These are phyloP conservation scores for Hirschioporus abietinus DNA, from an alignment of 768 basidiomycete species.

Conservation along the genomic window DNA sequence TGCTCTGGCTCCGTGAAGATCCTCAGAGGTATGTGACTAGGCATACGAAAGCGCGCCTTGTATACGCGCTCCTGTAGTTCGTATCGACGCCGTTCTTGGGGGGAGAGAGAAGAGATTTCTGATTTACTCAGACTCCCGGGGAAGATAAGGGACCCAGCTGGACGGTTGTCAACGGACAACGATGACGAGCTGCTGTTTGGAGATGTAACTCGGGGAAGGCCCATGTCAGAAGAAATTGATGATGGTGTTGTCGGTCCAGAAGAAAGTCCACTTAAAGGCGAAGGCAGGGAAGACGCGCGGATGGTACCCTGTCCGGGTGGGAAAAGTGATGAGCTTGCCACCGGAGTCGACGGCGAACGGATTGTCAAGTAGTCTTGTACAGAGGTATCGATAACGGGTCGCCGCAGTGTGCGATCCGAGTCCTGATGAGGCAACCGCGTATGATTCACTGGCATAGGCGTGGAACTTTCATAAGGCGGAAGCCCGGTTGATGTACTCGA, in stretches of 20 bases:
- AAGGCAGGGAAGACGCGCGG: neutral
- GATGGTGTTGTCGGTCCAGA: neutral
- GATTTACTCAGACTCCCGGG: neutral
- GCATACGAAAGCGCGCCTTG: constrained; percentile 54
- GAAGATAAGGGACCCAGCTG: neutral
- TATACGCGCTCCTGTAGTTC: constrained; percentile 63
- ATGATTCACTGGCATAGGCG: neutral
- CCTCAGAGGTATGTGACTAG: constrained; percentile 50
- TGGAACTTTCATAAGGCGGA: constrained; percentile 4
- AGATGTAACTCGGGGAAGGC: neutral
- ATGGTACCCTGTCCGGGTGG: neutral
- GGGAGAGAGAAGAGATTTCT: constrained; percentile 27
- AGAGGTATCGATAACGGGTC: neutral
- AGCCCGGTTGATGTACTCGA: constrained; percentile 8
- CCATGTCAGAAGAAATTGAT: neutral
- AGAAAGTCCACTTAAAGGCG: neutral
- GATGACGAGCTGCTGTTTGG: neutral
- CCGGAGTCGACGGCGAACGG: neutral
- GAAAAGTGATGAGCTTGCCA: neutral
- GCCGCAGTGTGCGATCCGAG: neutral
- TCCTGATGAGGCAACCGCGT: neutral
- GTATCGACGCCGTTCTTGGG: constrained; percentile 48
- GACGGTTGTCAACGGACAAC: neutral
- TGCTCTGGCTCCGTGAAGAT: constrained; percentile 66
- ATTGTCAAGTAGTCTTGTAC: neutral